Evolutionary conservation across 306 rosid species (phyloP).

Genomic region (cucumber (Cucumis sativus)): Cucumber_9930_V3 NC_026661.2:17838001-17838500

Average conservation of each 20-base stretch:
- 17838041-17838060: constrained; percentile 8
- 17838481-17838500: neutral
- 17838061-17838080: constrained; percentile 85
- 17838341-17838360: neutral
- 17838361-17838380: neutral
- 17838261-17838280: neutral
- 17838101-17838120: constrained; percentile 64
- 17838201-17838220: neutral
- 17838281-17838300: neutral
- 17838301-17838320: neutral
- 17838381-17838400: neutral
- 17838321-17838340: neutral
- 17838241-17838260: no score
- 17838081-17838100: constrained; percentile 92
- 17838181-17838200: neutral
- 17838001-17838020: neutral
- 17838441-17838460: neutral
- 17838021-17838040: neutral
- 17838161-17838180: neutral
- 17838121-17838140: constrained; percentile 77
- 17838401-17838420: neutral
- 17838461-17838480: neutral
- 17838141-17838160: constrained; percentile 67
- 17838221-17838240: no score
- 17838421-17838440: neutral